Evolutionary conservation across 2,329 filamentous ascomycete genomes (phyloP).

Genomic region (Dichotomopilus funicola): DNA sequence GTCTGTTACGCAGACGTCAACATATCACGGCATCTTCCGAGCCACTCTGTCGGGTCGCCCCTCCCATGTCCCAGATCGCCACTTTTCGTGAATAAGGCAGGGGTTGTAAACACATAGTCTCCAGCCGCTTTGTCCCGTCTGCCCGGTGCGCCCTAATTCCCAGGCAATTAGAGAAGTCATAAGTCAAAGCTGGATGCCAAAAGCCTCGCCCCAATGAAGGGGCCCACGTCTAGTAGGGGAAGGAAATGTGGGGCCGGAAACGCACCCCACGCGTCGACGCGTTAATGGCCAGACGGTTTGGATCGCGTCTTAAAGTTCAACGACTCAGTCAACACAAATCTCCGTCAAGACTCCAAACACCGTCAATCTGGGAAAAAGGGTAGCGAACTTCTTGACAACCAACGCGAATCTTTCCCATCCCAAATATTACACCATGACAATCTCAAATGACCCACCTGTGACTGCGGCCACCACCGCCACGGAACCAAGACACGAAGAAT

Average conservation of each 20-base stretch:
- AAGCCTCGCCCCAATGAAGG: no score
- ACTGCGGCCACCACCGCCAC: slow-evolving; percentile 3
- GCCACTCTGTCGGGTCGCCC: no score
- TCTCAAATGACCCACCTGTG: slow-evolving; percentile 6
- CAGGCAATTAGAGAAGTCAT: no score
- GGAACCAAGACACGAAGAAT: slow-evolving; percentile 66
- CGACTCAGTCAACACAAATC: background rate
- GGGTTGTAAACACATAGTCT: no score
- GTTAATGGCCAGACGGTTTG: slow-evolving; percentile 5
- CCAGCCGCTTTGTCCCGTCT: no score
- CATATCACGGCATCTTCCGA: no score
- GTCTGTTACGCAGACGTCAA: no score
- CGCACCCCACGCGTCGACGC: slow-evolving; percentile 11
- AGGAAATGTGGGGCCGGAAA: background rate
- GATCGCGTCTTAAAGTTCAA: background rate
- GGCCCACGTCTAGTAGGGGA: background rate
- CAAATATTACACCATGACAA: slow-evolving; percentile 12
- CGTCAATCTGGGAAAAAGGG: background rate
- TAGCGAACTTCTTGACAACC: no score
- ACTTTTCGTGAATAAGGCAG: no score
- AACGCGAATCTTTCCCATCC: background rate
- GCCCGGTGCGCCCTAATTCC: no score
- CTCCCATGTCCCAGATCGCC: no score
- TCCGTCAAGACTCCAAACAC: background rate
- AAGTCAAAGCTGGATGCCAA: no score